Conservation (phyloP, 2,329 filamentous ascomycete genomes). For the Pseudogymnoascus destructans region DNA sequence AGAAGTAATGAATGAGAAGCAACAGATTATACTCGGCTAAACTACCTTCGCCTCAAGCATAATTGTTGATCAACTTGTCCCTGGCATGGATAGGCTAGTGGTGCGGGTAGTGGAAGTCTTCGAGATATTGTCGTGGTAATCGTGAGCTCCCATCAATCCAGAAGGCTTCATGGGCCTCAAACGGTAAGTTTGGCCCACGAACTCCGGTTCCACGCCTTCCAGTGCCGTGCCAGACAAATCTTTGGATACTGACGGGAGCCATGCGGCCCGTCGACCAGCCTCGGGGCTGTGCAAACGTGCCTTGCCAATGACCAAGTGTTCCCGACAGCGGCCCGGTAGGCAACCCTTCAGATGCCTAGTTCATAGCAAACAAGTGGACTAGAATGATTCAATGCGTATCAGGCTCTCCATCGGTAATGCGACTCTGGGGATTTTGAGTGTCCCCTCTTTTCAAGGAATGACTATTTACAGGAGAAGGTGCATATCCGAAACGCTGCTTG, state of each 20-base stretch:
- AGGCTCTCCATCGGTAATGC: not conserved
- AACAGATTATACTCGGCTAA: not conserved
- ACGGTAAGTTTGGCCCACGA: not conserved
- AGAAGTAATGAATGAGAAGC: conserved; percentile 3
- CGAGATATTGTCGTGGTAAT: not conserved
- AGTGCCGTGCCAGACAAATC: not conserved
- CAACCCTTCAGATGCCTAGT: not conserved
- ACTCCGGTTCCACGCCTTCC: not conserved
- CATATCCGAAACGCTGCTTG: not conserved
- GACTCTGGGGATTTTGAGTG: not conserved
- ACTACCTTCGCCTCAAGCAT: not conserved
- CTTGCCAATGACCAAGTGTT: not conserved
- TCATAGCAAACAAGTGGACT: not conserved
- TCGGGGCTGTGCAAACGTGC: not conserved
- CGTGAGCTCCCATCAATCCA: not conserved
- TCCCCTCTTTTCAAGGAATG: not conserved
- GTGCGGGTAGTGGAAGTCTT: not conserved
- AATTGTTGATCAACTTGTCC: not conserved
- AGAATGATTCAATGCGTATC: not conserved
- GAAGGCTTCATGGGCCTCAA: not conserved
- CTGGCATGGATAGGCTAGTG: not conserved
- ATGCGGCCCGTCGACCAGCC: not conserved
- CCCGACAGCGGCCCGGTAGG: not conserved
- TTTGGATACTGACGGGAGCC: not conserved
- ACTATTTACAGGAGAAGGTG: not conserved